Evolutionary conservation across 352 stramenopile species (phyloP), one percentile per base, ranked within the genome.

Genomic region (Phytophthora cryptogea): DNA sequence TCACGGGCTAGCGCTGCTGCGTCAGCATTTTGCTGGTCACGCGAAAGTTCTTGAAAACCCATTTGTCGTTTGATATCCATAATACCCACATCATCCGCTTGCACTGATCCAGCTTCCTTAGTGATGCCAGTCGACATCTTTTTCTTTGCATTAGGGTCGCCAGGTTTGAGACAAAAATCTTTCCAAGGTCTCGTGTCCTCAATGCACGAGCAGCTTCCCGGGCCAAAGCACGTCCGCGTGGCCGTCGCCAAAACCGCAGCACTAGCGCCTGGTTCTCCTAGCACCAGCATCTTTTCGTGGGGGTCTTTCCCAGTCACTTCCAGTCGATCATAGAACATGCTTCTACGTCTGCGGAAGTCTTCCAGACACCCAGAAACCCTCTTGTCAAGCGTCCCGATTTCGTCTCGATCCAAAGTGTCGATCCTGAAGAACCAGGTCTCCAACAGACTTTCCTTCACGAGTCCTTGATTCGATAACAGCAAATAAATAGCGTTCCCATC

Each of bases 11-110:
- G 57, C 28, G 41, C 37, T 14, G 27, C 36, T 11, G 17, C 42
- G n/a, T 72, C 48, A 5, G 70, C 43, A 3, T 75, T 41, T 31
- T 33, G 52, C 10, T 76, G 69, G 23, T 65, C 57, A 0, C 37
- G 30, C 23, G 49, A 66, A 14, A 57, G 30, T 30, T 76, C 40
- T 37, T 78, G 62, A 56, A 84, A 89, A 4, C 82, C 82, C 58
- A 78, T 88, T 54, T 82, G 73, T 14, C 82, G 76, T 56, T 89
- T 91, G 32, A 91, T 79, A 43, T 84, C 79, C 16, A 67, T 66
- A 30, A 91, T 73, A 6, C 82, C 79, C 26, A 89, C 63, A 37
- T 88, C 55, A 14, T 75, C 32, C 5, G 23, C 44, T 41, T 60
- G 42, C 13, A 33, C 20, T 37, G 27, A 30, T 7, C 17, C 39